phyloP scores from a whole-genome alignment of 768 basidiomycete species.

The Galerina marginata region DNA sequence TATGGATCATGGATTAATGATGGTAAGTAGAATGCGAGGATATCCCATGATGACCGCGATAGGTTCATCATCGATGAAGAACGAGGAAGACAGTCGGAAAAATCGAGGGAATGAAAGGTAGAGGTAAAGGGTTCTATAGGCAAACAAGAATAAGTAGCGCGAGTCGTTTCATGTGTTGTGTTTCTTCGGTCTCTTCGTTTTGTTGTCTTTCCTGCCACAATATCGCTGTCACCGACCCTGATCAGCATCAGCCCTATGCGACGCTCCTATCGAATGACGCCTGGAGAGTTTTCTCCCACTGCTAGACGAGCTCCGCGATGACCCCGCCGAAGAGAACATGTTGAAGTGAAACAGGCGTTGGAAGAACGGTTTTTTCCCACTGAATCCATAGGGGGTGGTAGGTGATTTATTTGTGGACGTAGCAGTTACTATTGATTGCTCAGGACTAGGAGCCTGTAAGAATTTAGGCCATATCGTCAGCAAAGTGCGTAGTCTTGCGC shows the following conservation, averaged over 20 bases:
- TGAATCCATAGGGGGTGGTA: slow-evolving; percentile 51
- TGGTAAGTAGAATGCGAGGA: slow-evolving; percentile 11
- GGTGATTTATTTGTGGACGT: slow-evolving; percentile 65
- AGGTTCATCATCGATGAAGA: slow-evolving; percentile 25
- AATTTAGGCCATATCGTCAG: slow-evolving; percentile 17
- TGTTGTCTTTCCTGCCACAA: slow-evolving; percentile 10
- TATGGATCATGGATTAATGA: slow-evolving; percentile 1
- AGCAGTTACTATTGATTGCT: slow-evolving; percentile 59
- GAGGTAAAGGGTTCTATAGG: slow-evolving; percentile 18
- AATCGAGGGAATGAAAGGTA: slow-evolving; percentile 11
- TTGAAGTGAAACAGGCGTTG: slow-evolving; percentile 61
- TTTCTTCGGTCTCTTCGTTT: slow-evolving; percentile 9
- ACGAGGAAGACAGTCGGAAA: slow-evolving; percentile 6
- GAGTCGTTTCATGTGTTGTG: slow-evolving; percentile 3
- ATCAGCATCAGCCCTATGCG: slow-evolving; percentile 22
- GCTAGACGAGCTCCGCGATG: slow-evolving; percentile 38
- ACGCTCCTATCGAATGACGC: slow-evolving; percentile 54
- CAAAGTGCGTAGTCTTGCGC: slow-evolving; percentile 1
- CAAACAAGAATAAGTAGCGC: slow-evolving; percentile 19
- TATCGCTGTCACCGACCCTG: neutral
- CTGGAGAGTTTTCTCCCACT: slow-evolving; percentile 47
- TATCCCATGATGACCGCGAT: slow-evolving; percentile 18
- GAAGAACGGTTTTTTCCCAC: slow-evolving; percentile 61
- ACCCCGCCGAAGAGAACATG: slow-evolving; percentile 48
- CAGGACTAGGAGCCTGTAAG: slow-evolving; percentile 45